Evolutionary conservation across 179 eudicot genomes (phyloP).

Genomic region (Actinidia arguta): DNA sequence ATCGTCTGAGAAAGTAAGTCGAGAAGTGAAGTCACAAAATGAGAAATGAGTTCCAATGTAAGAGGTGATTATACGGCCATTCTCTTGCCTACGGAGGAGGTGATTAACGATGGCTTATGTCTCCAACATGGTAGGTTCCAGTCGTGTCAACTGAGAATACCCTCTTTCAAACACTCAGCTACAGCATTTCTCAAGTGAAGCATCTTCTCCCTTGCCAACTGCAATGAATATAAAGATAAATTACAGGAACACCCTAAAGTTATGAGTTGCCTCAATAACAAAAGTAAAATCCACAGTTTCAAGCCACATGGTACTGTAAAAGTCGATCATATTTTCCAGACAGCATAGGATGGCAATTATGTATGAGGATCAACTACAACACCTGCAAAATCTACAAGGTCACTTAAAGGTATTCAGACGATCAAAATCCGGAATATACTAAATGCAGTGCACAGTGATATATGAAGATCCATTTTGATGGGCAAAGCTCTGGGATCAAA

Average conservation of each 20-base stretch:
- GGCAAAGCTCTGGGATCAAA: background rate
- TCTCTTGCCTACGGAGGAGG: background rate
- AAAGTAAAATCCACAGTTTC: slow-evolving; percentile 4
- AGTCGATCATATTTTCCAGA: background rate
- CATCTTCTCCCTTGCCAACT: slow-evolving; percentile 73
- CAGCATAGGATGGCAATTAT: background rate
- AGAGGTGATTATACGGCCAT: background rate
- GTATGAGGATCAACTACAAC: background rate
- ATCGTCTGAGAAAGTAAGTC: background rate
- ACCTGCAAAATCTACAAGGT: background rate
- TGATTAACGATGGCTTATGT: background rate
- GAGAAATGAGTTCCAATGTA: background rate
- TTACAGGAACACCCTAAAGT: background rate
- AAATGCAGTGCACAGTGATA: background rate
- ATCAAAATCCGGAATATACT: background rate
- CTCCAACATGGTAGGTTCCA: background rate
- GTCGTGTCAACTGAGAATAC: slow-evolving; percentile 38
- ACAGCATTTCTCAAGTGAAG: slow-evolving; percentile 57
- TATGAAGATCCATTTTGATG: background rate
- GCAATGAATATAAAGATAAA: slow-evolving; percentile 27
- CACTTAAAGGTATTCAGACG: background rate
- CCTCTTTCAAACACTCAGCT: slow-evolving; percentile 65
- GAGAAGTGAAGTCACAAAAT: background rate
- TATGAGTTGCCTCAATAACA: background rate
- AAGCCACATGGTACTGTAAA: background rate